Conservation (phyloP, 148 eudicot genomes). For the Cornus florida region DNA sequence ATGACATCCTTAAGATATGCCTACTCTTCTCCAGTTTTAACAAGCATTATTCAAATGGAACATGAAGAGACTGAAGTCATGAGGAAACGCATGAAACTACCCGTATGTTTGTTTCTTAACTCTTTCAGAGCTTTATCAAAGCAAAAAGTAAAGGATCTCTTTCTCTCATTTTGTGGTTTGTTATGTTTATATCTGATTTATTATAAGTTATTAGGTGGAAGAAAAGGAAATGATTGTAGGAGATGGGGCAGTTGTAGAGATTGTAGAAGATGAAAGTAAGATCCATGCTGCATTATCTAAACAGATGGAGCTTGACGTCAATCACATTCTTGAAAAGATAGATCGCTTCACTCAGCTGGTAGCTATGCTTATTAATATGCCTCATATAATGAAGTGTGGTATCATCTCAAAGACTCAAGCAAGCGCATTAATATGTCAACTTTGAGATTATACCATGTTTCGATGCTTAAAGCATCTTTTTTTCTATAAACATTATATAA, state of each 20-base stretch:
- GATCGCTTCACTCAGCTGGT: slow-evolving; percentile 75
- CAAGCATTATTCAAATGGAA: slow-evolving; percentile 41
- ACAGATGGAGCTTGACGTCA: slow-evolving; percentile 72
- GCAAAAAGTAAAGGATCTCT: neutral
- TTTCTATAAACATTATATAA: neutral
- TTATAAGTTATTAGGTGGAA: slow-evolving; percentile 43
- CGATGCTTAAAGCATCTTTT: neutral
- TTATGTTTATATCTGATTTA: slow-evolving; percentile 11
- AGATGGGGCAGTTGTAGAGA: slow-evolving; percentile 38
- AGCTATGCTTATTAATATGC: slow-evolving; percentile 14
- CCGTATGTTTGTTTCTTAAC: slow-evolving; percentile 36
- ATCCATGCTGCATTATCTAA: slow-evolving; percentile 54
- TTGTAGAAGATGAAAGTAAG: slow-evolving; percentile 58
- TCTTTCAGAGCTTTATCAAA: slow-evolving; percentile 8
- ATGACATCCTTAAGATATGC: neutral
- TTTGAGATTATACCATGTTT: slow-evolving; percentile 7
- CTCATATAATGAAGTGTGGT: neutral
- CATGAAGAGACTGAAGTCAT: slow-evolving; percentile 25
- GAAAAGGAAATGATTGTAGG: slow-evolving; percentile 30
- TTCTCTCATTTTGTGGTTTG: slow-evolving; percentile 10
- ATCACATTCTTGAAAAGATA: slow-evolving; percentile 71
- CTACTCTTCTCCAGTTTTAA: slow-evolving; percentile 17
- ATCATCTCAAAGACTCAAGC: slow-evolving; percentile 4
- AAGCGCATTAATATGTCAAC: neutral
- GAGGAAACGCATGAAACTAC: slow-evolving; percentile 54